These are phyloP conservation scores for Botryotinia convoluta DNA, from an alignment of 2,329 filamentous ascomycete species.

Conservation along the genomic window DNA sequence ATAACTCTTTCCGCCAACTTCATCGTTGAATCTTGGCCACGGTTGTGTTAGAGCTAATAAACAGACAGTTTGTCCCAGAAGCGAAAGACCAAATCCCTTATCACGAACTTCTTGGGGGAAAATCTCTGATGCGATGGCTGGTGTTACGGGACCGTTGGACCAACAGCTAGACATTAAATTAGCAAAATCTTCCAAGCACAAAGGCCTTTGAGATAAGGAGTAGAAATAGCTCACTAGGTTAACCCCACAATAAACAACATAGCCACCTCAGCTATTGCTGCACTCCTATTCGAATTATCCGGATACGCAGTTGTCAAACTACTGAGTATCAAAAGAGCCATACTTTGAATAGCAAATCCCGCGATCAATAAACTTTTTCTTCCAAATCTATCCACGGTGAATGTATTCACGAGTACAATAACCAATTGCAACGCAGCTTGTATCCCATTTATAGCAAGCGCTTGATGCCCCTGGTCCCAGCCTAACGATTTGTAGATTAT, in stretches of 20 bases:
- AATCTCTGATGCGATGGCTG: constrained; percentile 41
- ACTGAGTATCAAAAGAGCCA: constrained; percentile 41
- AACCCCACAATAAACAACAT: constrained; percentile 46
- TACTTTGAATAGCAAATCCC: constrained; percentile 47
- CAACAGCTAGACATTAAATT: constrained; percentile 15
- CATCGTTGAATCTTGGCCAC: constrained; percentile 42
- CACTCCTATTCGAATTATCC: constrained; percentile 40
- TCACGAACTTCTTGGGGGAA: constrained; percentile 44
- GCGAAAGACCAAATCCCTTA: constrained; percentile 40
- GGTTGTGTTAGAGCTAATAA: constrained; percentile 42
- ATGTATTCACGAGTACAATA: constrained; percentile 67
- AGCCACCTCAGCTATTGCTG: constrained; percentile 42
- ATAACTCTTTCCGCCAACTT: constrained; percentile 42
- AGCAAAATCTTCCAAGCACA: background rate
- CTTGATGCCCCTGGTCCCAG: constrained; percentile 55
- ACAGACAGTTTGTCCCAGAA: constrained; percentile 42
- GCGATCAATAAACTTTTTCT: constrained; percentile 67
- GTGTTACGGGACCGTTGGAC: constrained; percentile 43
- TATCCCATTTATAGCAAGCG: constrained; percentile 69
- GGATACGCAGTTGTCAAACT: constrained; percentile 42
- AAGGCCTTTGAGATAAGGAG: background rate
- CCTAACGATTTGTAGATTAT: constrained; percentile 69
- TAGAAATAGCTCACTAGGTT: constrained; percentile 40
- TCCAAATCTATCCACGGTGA: constrained; percentile 70
- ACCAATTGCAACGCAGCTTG: constrained; percentile 60